These are phyloP conservation scores for Epicoccum sorghinum DNA, from an alignment of 2,329 filamentous ascomycete species.

Conservation along the genomic window DNA sequence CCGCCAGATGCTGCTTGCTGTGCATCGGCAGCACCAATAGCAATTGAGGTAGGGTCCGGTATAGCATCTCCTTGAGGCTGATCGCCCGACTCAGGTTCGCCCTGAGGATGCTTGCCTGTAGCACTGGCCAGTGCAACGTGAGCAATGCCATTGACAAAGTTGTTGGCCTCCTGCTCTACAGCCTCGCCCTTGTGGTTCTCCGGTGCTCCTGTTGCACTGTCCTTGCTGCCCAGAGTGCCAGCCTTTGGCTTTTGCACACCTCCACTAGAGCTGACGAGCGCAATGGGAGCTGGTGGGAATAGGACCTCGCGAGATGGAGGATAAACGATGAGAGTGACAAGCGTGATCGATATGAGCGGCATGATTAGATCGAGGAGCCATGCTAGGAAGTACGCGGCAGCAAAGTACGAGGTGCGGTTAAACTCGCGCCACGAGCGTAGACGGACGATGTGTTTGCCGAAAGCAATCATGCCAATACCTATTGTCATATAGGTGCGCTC, in stretches of 20 bases:
- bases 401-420: constrained; percentile 71
- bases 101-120: constrained; percentile 76
- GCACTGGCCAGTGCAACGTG: constrained; percentile 76
- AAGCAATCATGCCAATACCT: constrained; percentile 67
- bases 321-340: constrained; percentile 70
- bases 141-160: constrained; percentile 76
- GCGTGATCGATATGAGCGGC: constrained; percentile 63
- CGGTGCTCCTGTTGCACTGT: constrained; percentile 79
- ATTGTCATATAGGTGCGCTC: constrained; percentile 85
- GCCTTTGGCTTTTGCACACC: constrained; percentile 78
- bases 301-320: constrained; percentile 66
- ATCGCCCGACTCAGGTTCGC: constrained; percentile 57
- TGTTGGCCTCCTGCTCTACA: constrained; percentile 81
- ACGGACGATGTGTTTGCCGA: constrained; percentile 75
- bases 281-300: constrained; percentile 79
- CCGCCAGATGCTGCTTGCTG: constrained; percentile 60
- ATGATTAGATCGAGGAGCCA: constrained; percentile 77
- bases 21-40: constrained; percentile 60
- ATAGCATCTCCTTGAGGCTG: constrained; percentile 57
- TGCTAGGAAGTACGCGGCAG: constrained; percentile 64
- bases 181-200: constrained; percentile 85
- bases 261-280: constrained; percentile 72
- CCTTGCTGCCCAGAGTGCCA: constrained; percentile 75
- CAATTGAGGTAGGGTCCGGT: constrained; percentile 66
- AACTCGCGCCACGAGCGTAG: constrained; percentile 81